A percentile compares a stretch with the other conserved stretches of the same genome.
phyloP scores from a whole-genome alignment of 352 stramenopile species.

The Phytopythium litorale region DNA sequence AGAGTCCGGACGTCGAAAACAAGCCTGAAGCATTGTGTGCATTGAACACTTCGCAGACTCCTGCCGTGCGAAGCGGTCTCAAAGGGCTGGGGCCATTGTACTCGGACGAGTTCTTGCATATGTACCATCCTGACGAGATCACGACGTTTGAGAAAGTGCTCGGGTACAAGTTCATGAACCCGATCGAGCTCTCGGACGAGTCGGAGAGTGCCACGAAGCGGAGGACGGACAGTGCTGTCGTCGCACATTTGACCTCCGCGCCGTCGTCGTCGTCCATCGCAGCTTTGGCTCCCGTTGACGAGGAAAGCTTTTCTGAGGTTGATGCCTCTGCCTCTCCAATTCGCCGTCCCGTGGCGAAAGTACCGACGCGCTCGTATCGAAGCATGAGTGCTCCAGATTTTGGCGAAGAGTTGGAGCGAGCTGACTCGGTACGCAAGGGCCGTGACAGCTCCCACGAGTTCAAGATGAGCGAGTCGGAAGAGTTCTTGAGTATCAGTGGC shows the following conservation, averaged over 20 bases:
- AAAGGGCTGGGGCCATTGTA: conserved; percentile 12
- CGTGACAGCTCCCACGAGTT: conserved; percentile 36
- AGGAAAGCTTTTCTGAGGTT: conserved; percentile 42
- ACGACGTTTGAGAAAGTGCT: conserved; percentile 86
- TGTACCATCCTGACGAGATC: conserved; percentile 82
- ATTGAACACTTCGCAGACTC: neutral
- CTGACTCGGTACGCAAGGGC: conserved; percentile 16
- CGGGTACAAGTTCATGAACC: conserved; percentile 85
- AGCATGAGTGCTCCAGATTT: conserved; percentile 82
- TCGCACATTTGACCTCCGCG: conserved; percentile 38
- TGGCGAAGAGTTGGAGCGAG: conserved; percentile 46
- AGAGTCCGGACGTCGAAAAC: neutral
- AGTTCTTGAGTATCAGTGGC: conserved; percentile 29
- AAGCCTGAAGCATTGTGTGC: neutral
- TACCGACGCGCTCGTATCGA: conserved; percentile 34
- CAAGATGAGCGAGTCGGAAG: conserved; percentile 20
- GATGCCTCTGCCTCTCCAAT: conserved; percentile 16
- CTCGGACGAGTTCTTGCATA: conserved; percentile 79
- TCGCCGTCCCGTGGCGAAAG: conserved; percentile 19
- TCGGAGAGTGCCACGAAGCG: conserved; percentile 47
- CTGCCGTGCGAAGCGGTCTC: neutral
- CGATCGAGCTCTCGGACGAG: conserved; percentile 73
- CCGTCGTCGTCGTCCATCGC: conserved; percentile 46
- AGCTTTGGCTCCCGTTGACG: conserved; percentile 31
- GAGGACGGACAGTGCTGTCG: conserved; percentile 34